Evolutionary conservation across 805 yeast genomes (phyloP), one percentile per base, ranked within the genome.

Genomic region (Lipomyces japonicus): DNA sequence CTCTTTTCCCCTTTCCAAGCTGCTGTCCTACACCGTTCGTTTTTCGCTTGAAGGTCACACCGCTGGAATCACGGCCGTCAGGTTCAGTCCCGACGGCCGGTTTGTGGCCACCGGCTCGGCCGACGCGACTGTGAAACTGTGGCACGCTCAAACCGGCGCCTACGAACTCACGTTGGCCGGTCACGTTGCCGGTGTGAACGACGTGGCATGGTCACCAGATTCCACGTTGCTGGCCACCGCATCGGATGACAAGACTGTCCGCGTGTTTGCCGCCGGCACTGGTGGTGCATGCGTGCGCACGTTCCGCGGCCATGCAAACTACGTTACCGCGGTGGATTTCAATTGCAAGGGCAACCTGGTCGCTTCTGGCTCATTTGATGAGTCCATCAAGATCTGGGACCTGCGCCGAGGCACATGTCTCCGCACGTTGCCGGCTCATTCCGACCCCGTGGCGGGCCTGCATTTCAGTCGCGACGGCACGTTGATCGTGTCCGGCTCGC

Each of bases 321-420:
- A 87, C 51, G 86, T 88, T 9, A 81, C 86, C 1, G 72, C 84
- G n/a, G 67, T 88, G 3, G 74, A 74, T 45, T 91, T 82, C 70
- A 85, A 80, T 55, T 66, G 72, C 35, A 83, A 82, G 64, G 96
- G 96, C 0, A 86, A 87, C 55, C 66, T 93, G 21, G 65, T 93
- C 14, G 80, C 86, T 22, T 78, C 90, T 38, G 95, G 95, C 0
- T 80, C 95, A 1, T 79, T 93, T 44, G 98, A 91, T 67, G 97
- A 91, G 64, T 87, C 91, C 44, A 82, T 93, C 14, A 77, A 90
- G 44, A 75, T 91, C 2, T 91, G 98, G 98, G 96, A 91, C 66
- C 77, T 84, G 1, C 71, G 73, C 28, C 71, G 79, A 18, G 95
- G 95, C 1, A 75, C 75, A 35, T 77, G 86, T 48, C 69, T 88